phyloP scores from a whole-genome alignment of 164 flowering plant genomes.

The Nelumbo lutea region DNA sequence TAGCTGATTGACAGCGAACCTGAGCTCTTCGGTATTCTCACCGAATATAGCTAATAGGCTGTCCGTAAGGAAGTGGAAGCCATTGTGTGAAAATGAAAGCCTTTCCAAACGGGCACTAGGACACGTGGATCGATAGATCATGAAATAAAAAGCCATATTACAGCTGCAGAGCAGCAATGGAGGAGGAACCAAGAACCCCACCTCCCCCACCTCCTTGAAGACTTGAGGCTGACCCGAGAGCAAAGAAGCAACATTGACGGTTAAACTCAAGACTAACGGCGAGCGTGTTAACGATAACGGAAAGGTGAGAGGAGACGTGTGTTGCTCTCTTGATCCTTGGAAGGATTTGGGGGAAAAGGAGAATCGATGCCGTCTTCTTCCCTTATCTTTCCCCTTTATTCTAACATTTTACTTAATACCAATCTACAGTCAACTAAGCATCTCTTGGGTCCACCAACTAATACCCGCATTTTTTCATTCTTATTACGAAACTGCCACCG shows the following conservation, averaged over 20 bases:
- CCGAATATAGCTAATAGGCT: too few relatives aligned
- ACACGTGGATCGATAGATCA: neutral
- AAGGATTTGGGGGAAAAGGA: slow-evolving; percentile 8
- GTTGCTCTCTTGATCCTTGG: slow-evolving; percentile 14
- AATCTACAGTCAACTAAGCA: slow-evolving; percentile 1
- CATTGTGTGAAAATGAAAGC: neutral
- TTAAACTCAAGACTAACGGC: neutral
- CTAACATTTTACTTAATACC: neutral
- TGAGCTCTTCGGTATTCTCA: too few relatives aligned
- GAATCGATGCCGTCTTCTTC: slow-evolving; percentile 10
- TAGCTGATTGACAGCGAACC: too few relatives aligned
- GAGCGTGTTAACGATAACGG: neutral
- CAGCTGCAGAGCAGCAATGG: too few relatives aligned
- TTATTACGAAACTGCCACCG: slow-evolving; percentile 2
- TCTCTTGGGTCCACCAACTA: neutral
- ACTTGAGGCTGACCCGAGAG: neutral
- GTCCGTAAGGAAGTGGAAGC: too few relatives aligned
- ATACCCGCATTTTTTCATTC: neutral
- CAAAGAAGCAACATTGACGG: neutral
- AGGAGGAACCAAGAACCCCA: too few relatives aligned
- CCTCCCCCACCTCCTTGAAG: too few relatives aligned
- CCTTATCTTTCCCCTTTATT: neutral
- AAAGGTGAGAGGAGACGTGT: neutral
- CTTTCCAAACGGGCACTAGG: neutral
- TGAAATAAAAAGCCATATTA: too few relatives aligned